Base-by-base conservation (phyloP, 106 monocot genomes). In the Dendrobium officinale region DNA sequence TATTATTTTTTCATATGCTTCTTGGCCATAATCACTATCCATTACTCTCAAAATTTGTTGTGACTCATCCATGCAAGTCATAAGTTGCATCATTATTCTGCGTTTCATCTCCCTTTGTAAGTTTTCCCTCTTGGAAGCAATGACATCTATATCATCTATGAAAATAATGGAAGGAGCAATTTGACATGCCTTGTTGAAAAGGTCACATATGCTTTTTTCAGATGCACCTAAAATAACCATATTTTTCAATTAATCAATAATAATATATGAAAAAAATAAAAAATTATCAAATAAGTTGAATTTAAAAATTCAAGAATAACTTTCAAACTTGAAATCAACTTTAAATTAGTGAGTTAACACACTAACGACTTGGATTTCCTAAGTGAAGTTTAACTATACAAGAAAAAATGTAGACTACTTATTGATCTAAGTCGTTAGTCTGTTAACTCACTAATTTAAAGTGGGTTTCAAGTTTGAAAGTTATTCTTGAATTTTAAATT, bases 61-160 rank as follows among this genome's bases (percentile, higher is more conserved):
- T 40, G 84, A 95, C 80, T 99, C 92, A 85, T 99, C 95, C 95
- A 99, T 95, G 83, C 98, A 99, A 42, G 91, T 99, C 91, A 99
- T 95, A 54, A 99, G 82, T 59, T 99, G 98, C 49, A 91, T 99
- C 7, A 95, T 95, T 84, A 99, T 99, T 47, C 98, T 73, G 2
- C 88, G 87, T 75, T 99, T 95, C 95, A 99, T 95, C 81, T 99
- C 92, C 79, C 91, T 89, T 45, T 93, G 95, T 47, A 90, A 43
- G 81, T 91, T 93, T 51, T 95, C 98, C 74, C 95, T 85, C 86
- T 99, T 95, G 42, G 98, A 95, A 80, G 92, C 98, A 82, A 99
- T 99, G 41, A 95, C 95, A 85, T 99, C 98, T 55, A 99, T 95
- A 82, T 99, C 95, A 79, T 99, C 98, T 54, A 99, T 99, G 66